A percentile compares a stretch with the other conserved stretches of the same genome.
Evolutionary conservation across 164 flowering plant species (phyloP).

Genomic region (Tetracentron sinense): DNA sequence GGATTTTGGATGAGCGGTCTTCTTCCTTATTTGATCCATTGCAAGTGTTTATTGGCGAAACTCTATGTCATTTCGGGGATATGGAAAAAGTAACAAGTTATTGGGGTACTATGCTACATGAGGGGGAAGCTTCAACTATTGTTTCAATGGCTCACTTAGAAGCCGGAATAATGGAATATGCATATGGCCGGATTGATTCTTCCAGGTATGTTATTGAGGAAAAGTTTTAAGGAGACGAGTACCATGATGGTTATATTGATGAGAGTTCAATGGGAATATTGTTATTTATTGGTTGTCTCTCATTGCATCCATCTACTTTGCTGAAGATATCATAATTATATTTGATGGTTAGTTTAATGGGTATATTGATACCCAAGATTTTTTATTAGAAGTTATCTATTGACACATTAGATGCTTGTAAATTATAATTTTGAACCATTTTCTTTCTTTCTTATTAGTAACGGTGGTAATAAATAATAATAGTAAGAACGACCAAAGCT

Average conservation of each 20-base stretch:
- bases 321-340: too few relatives aligned
- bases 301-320: too few relatives aligned
- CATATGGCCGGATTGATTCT: conserved; percentile 66
- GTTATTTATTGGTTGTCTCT: neutral
- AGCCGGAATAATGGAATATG: conserved; percentile 63
- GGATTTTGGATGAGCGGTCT: conserved; percentile 43
- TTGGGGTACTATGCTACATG: conserved; percentile 45
- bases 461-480: too few relatives aligned
- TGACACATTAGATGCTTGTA: too few relatives aligned
- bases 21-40: conserved; percentile 63
- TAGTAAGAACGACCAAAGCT: too few relatives aligned
- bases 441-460: too few relatives aligned
- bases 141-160: conserved; percentile 62
- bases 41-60: conserved; percentile 45
- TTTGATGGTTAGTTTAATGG: too few relatives aligned
- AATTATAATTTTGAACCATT: too few relatives aligned
- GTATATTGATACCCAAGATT: too few relatives aligned
- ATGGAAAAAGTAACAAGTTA: conserved; percentile 47
- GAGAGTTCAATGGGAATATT: neutral
- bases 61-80: conserved; percentile 48
- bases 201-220: conserved; percentile 46
- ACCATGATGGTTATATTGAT: neutral
- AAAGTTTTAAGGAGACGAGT: neutral
- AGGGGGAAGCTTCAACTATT: conserved; percentile 49
- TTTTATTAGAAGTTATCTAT: too few relatives aligned